Conservation (phyloP, 202 grass and related monocot species). For the Panicum hallii region DNA sequence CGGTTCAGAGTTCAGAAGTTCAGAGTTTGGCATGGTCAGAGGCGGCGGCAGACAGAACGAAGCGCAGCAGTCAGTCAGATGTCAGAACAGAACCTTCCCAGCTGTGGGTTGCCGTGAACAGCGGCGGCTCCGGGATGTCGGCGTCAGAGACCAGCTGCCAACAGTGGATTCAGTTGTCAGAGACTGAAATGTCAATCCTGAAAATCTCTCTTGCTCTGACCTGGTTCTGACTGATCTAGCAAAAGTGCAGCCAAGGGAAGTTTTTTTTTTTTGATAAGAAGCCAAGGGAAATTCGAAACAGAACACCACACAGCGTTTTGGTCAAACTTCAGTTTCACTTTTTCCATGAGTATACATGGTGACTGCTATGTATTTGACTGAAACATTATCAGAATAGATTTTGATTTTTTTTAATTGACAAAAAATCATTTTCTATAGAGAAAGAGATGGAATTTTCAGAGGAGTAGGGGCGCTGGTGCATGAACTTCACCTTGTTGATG, state of each 20-base stretch:
- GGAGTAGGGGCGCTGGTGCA: not conserved
- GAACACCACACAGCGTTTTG: not conserved
- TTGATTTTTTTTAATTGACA: not conserved
- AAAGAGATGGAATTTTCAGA: not conserved
- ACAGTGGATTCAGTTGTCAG: not conserved
- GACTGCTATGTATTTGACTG: not conserved
- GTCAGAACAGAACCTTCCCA: slow-evolving; percentile 67
- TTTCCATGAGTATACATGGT: too few relatives aligned
- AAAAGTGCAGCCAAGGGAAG: not conserved
- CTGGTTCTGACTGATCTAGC: not conserved
- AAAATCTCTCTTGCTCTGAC: not conserved
- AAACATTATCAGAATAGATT: not conserved
- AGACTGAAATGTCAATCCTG: not conserved
- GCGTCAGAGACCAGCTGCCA: slow-evolving; percentile 82
- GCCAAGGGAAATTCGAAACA: not conserved
- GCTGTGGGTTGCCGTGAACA: slow-evolving; percentile 65
- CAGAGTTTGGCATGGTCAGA: not conserved
- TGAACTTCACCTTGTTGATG: slow-evolving; percentile 74
- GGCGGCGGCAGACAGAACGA: not conserved
- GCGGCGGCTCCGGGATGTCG: slow-evolving; percentile 78
- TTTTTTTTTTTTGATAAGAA: not conserved
- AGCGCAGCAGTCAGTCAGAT: not conserved
- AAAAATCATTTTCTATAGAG: not conserved
- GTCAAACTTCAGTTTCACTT: not conserved
- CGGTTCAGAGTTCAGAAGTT: not conserved